Conservation (phyloP, 495 filamentous ascomycete species). For the Darksidea phi region DNA sequence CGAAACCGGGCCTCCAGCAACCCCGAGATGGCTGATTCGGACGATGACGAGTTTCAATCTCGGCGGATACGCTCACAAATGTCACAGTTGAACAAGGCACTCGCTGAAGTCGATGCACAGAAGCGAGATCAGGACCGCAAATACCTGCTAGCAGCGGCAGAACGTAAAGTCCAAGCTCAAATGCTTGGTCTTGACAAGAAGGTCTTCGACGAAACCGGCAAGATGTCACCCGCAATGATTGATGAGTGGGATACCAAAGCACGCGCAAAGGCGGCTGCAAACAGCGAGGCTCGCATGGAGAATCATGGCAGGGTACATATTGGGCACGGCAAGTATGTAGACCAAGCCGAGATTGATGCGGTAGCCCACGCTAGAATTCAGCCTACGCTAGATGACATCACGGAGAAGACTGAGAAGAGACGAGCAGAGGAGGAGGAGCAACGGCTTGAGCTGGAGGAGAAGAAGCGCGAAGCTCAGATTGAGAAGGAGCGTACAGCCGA, state of each 20-base stretch:
- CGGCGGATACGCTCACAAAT: constrained; percentile 76
- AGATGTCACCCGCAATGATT: constrained; percentile 64
- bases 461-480: constrained; percentile 46
- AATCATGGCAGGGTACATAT: constrained; percentile 70
- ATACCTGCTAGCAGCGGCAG: constrained; percentile 71
- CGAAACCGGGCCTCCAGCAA: constrained; percentile 70
- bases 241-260: constrained; percentile 80
- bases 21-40: constrained; percentile 50
- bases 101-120: constrained; percentile 69
- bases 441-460: constrained; percentile 55
- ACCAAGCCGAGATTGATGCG: constrained; percentile 73
- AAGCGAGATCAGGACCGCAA: constrained; percentile 73
- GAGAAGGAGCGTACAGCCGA: constrained; percentile 59
- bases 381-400: constrained; percentile 88
- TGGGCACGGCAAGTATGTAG: constrained; percentile 76
- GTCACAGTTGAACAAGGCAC: constrained; percentile 66
- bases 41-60: constrained; percentile 65
- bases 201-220: constrained; percentile 73
- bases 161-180: constrained; percentile 75
- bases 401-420: constrained; percentile 68
- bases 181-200: constrained; percentile 78
- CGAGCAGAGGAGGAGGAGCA: constrained; percentile 59
- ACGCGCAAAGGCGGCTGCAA: constrained; percentile 61
- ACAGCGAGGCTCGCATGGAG: constrained; percentile 56
- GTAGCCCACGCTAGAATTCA: constrained; percentile 79